Base-by-base conservation (phyloP, 352 stramenopile genomes). In the Phytophthora citrophthora region DNA sequence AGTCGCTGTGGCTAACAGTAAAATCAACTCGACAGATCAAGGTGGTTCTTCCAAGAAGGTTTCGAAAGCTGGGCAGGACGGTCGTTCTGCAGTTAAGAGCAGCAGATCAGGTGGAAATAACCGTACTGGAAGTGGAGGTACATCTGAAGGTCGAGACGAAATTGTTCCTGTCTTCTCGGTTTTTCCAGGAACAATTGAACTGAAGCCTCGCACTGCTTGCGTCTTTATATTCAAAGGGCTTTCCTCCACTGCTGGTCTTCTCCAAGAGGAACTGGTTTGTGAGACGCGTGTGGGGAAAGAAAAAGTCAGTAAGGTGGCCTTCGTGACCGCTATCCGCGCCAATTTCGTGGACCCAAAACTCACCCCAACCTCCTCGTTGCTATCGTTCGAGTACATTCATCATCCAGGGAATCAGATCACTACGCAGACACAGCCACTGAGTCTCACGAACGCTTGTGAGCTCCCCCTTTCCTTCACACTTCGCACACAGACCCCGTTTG, bases 211-310 rank as follows among this genome's bases (percentile, higher is more conserved):
- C 16, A 98, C 96, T 3, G 95, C 93, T 2, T 98, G 95, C 32
- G 85, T 95, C 5, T 98, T 98, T 68, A 84, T 94, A 1, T 97
- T 98, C 54, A 93, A 93, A 51, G 95, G 90, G 0, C 69, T 95
- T 39, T 96, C 86, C 1, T 70, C 76, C 1, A 64, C 53, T 0
- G 52, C 87, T 16, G 92, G 93, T 8, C 29, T 74, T 2, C 71
- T 96, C 20, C 60, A 78, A 32, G 95, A 98, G 64, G 72, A 93
- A 11, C 68, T 98, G 10, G 75, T 97, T 7, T 98, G 95, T 39
- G 91, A 98, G 67, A 94, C 88, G 2, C 91, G 89, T 12, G 88
- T 97, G 9, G 91, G 92, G 11, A 98, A 98, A 65, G 95, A 98
- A 52, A 98, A 98, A 65, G 77, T 68, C 46, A 82, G 66, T 55